Percentiles rank a stretch among this genome's conserved stretches.
Evolutionary conservation across 805 yeast species (phyloP).

Genomic region (Hyphopichia homilentoma): DNA sequence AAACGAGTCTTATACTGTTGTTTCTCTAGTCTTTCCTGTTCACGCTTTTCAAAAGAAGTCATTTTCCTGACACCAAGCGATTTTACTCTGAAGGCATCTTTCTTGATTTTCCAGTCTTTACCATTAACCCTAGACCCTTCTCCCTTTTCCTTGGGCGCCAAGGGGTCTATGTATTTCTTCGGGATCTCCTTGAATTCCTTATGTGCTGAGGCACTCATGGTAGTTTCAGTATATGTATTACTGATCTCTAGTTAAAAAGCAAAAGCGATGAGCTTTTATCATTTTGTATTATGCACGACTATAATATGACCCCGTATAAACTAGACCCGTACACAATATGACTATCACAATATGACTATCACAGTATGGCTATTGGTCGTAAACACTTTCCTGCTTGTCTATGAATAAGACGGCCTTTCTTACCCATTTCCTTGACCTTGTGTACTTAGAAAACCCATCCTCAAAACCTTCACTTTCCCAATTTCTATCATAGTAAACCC

Average conservation of each 20-base stretch:
- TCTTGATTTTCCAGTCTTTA: constrained; percentile 68
- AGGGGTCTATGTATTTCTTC: constrained; percentile 32
- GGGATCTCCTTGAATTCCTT: constrained; percentile 29
- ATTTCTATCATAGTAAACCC: constrained; percentile 51
- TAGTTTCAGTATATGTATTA: no score
- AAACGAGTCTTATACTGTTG: constrained; percentile 65
- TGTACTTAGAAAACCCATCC: constrained; percentile 49
- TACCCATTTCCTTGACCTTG: constrained; percentile 50
- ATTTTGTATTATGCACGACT: no score
- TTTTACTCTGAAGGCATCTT: constrained; percentile 63
- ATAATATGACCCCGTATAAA: no score
- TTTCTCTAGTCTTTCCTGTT: constrained; percentile 62
- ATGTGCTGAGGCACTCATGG: constrained; percentile 31
- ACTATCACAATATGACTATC: no score
- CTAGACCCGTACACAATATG: no score
- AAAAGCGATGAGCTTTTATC: no score
- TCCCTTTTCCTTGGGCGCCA: constrained; percentile 28
- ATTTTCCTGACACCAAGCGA: constrained; percentile 52
- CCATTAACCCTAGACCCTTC: constrained; percentile 59
- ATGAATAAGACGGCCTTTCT: constrained; percentile 40
- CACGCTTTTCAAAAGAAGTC: constrained; percentile 61
- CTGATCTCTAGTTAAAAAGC: no score
- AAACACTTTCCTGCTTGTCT: constrained; percentile 16
- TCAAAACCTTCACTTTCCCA: constrained; percentile 41
- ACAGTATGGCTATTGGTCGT: constrained; percentile 9